Evolutionary conservation across 148 eudicot species (phyloP).

Genomic region (Fagopyrum tataricum): DNA sequence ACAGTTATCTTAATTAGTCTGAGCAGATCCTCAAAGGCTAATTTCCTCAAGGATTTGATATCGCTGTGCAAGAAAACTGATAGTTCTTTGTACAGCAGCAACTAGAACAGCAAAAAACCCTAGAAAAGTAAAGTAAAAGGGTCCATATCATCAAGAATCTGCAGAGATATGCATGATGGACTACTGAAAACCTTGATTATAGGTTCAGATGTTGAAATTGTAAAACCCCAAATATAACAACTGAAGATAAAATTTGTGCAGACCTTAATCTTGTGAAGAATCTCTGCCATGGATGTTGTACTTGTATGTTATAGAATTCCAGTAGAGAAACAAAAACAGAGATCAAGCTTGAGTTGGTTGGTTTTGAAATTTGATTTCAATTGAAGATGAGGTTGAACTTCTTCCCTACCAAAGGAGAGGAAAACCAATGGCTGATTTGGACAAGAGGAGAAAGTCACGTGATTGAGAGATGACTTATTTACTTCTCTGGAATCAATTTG

Average conservation of each 20-base stretch:
- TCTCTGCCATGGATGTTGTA: neutral
- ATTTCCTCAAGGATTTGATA: neutral
- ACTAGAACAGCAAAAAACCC: neutral
- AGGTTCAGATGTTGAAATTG: neutral
- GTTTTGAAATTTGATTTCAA: slow-evolving; percentile 3
- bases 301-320: neutral
- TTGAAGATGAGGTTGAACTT: neutral
- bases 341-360: neutral
- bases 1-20: neutral
- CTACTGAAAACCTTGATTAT: neutral
- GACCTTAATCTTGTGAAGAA: slow-evolving; percentile 12
- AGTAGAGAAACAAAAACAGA: neutral
- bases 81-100: neutral
- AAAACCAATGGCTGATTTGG: slow-evolving; percentile 9
- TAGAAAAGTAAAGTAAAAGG: neutral
- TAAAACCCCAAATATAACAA: neutral
- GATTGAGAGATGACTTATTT: neutral
- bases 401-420: neutral
- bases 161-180: neutral
- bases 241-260: neutral
- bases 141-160: neutral
- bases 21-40: slow-evolving; percentile 1
- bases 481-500: neutral
- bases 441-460: slow-evolving; percentile 9
- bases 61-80: neutral